Conservation (phyloP, 164 flowering plant genomes). For the Pachysandra terminalis region DNA sequence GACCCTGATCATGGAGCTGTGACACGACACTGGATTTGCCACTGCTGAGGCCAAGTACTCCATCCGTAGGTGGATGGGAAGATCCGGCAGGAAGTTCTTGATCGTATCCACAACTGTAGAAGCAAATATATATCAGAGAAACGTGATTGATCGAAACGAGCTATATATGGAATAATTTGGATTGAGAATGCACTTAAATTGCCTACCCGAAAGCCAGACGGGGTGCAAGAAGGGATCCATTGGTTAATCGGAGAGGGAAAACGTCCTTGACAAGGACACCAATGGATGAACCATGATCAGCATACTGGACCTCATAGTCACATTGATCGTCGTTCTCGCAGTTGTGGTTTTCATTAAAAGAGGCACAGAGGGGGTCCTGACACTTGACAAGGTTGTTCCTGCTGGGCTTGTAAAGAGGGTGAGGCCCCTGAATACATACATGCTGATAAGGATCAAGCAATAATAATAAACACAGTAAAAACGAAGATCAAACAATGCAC, state of each 20-base stretch:
- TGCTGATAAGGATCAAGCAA: no score
- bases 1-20: conserved; percentile 63
- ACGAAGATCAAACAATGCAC: no score
- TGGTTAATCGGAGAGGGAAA: conserved; percentile 14
- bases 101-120: conserved; percentile 85
- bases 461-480: no score
- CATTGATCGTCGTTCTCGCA: conserved; percentile 52
- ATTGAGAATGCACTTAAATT: neutral
- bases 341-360: conserved; percentile 40
- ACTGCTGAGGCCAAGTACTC: conserved; percentile 84
- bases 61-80: conserved; percentile 60
- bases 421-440: conserved; percentile 43
- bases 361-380: conserved; percentile 59
- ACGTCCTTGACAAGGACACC: neutral
- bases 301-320: conserved; percentile 58
- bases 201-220: conserved; percentile 64
- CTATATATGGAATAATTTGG: neutral
- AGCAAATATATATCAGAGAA: neutral
- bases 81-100: conserved; percentile 44
- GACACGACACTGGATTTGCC: conserved; percentile 70
- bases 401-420: conserved; percentile 44
- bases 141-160: no score
- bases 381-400: conserved; percentile 32
- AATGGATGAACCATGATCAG: conserved; percentile 52
- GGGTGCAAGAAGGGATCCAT: conserved; percentile 39